phyloP scores from a whole-genome alignment of 495 filamentous ascomycete species.

The Penicillium lagena region DNA sequence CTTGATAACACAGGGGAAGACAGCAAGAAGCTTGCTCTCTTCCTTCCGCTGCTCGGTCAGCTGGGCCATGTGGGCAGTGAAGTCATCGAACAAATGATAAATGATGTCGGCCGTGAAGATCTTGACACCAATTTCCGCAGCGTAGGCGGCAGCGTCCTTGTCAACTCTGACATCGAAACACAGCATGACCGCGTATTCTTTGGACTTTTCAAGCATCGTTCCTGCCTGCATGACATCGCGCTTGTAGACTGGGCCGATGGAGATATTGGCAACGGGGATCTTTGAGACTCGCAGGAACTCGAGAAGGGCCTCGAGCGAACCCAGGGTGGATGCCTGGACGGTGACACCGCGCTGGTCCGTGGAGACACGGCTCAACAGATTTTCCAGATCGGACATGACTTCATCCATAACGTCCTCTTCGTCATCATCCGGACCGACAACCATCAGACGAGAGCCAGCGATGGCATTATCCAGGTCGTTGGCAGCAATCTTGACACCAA shows the following conservation, averaged over 20 bases:
- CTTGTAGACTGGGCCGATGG: slow-evolving; percentile 97
- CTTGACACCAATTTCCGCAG: slow-evolving; percentile 92
- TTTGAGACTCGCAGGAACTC: slow-evolving; percentile 93
- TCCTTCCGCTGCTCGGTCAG: slow-evolving; percentile 88
- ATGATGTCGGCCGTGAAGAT: slow-evolving; percentile 99
- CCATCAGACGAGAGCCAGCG: slow-evolving; percentile 88
- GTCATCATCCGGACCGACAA: slow-evolving; percentile 91
- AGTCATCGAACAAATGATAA: slow-evolving; percentile 95
- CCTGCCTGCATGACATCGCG: slow-evolving; percentile 96
- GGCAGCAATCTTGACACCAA: slow-evolving; percentile 98
- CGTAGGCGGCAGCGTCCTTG: slow-evolving; percentile 88
- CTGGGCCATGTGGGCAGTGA: slow-evolving; percentile 87
- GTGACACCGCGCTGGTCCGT: slow-evolving; percentile 89
- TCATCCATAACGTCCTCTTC: slow-evolving; percentile 96
- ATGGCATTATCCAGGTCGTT: slow-evolving; percentile 96
- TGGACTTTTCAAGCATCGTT: slow-evolving; percentile 93
- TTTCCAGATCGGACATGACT: slow-evolving; percentile 91
- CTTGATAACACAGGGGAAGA: slow-evolving; percentile 89
- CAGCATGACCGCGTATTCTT: slow-evolving; percentile 96
- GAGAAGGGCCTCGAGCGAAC: slow-evolving; percentile 91
- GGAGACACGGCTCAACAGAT: slow-evolving; percentile 81
- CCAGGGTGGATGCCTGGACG: slow-evolving; percentile 95
- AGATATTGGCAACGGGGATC: slow-evolving; percentile 95
- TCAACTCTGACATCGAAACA: slow-evolving; percentile 99
- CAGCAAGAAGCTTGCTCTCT: slow-evolving; percentile 87